Evolutionary conservation across 768 basidiomycete species (phyloP).

Genomic region (Boletellus ananiceps): DNA sequence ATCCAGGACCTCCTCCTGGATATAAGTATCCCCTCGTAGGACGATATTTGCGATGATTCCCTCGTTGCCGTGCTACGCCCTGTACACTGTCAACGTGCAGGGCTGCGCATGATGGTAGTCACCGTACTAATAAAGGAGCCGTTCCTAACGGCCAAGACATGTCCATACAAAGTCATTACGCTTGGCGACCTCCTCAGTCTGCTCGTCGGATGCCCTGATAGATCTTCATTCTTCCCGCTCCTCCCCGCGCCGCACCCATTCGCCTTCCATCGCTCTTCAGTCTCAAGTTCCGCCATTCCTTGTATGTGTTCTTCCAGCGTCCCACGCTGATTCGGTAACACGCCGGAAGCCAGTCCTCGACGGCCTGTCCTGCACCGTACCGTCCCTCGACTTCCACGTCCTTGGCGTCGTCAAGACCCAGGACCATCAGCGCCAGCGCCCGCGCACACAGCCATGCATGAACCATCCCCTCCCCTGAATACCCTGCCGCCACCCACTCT

Average conservation of each 20-base stretch:
- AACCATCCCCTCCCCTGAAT: conserved; percentile 70
- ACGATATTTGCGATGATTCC: too few relatives aligned
- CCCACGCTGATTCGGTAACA: conserved; percentile 14
- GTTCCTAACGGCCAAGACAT: too few relatives aligned
- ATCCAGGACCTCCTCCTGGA: too few relatives aligned
- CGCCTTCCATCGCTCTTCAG: neutral
- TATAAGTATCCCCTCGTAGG: too few relatives aligned
- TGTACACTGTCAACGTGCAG: too few relatives aligned
- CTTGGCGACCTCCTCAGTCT: too few relatives aligned
- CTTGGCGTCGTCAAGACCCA: conserved; percentile 33
- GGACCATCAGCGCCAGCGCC: conserved; percentile 57
- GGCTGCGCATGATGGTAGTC: too few relatives aligned
- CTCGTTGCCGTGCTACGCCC: too few relatives aligned
- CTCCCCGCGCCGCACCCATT: conserved; percentile 8
- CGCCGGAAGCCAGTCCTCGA: conserved; percentile 24
- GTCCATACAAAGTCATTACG: too few relatives aligned
- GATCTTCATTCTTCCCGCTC: conserved; percentile 25
- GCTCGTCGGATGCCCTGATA: conserved; percentile 6
- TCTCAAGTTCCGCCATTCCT: conserved; percentile 1
- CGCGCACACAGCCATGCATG: conserved; percentile 62
- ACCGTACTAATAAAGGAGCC: too few relatives aligned
- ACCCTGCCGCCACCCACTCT: conserved; percentile 72
- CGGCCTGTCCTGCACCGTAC: conserved; percentile 21
- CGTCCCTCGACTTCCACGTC: conserved; percentile 11
- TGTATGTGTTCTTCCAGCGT: conserved; percentile 13